These are phyloP conservation scores for Pisolithus microcarpus DNA, from an alignment of 768 basidiomycete genomes.

Conservation along the genomic window DNA sequence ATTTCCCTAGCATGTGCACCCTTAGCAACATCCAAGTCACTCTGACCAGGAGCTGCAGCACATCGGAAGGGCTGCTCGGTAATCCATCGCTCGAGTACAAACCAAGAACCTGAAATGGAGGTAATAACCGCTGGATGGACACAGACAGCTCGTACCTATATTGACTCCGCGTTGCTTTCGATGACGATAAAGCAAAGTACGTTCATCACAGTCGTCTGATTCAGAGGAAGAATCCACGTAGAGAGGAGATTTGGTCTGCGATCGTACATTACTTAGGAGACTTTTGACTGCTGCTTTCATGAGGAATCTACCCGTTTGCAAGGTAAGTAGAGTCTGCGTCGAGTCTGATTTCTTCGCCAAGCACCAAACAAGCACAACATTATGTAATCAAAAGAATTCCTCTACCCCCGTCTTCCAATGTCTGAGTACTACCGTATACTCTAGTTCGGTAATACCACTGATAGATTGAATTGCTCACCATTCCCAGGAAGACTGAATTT, in stretches of 20 bases:
- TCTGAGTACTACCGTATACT: no score
- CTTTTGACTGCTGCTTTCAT: no score
- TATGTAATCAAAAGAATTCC: no score
- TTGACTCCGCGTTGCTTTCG: slow-evolving; percentile 79
- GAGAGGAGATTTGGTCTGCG: neutral
- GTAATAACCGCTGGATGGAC: slow-evolving; percentile 8
- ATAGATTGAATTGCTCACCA: no score
- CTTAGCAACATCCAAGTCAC: slow-evolving; percentile 63
- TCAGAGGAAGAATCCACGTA: neutral
- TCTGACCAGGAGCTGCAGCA: slow-evolving; percentile 50
- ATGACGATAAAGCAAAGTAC: slow-evolving; percentile 39
- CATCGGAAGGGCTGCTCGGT: slow-evolving; percentile 47
- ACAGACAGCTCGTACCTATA: slow-evolving; percentile 42
- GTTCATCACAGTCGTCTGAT: slow-evolving; percentile 10
- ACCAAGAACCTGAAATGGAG: slow-evolving; percentile 55
- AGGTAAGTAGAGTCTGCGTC: no score
- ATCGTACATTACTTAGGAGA: no score
- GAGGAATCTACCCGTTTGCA: no score
- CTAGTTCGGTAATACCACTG: no score
- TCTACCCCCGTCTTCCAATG: no score
- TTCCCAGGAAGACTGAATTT: no score
- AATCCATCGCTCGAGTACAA: slow-evolving; percentile 76
- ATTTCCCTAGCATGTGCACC: slow-evolving; percentile 40
- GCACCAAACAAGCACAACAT: no score
- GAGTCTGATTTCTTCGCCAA: no score